A percentile compares a stretch with the other conserved stretches of the same genome.
These are phyloP conservation scores for Holtermannia corniformis DNA, from an alignment of 768 basidiomycete species.

Conservation along the genomic window DNA sequence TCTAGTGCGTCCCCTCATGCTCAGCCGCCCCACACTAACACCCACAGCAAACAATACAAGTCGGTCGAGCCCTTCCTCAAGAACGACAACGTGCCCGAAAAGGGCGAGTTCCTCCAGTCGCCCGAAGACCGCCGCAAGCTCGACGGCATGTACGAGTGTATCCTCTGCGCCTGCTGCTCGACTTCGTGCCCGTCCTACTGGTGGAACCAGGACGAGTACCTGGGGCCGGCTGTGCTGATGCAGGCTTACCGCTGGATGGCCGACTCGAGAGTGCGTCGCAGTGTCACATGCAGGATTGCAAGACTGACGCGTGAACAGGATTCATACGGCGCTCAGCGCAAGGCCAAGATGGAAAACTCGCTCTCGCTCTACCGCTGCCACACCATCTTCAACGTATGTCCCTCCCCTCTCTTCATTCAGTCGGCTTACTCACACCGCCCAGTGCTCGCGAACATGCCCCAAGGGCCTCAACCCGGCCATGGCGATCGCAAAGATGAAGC, in stretches of 20 bases:
- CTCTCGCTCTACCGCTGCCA: constrained; percentile 96
- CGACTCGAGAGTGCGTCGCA: constrained; percentile 69
- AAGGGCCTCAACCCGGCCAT: constrained; percentile 90
- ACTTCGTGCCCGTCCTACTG: constrained; percentile 96
- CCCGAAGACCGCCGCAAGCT: constrained; percentile 88
- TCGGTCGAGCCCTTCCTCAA: constrained; percentile 94
- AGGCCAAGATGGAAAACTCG: constrained; percentile 88
- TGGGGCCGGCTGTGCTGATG: constrained; percentile 94
- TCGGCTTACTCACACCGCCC: constrained; percentile 1
- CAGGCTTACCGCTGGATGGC: constrained; percentile 98
- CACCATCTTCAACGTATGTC: constrained; percentile 84
- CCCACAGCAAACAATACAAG: constrained; percentile 82
- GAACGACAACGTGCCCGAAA: constrained; percentile 78
- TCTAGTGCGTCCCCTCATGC: constrained; percentile 38
- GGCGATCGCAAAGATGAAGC: constrained; percentile 88
- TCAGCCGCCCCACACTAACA: constrained; percentile 55
- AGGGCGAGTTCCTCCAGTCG: constrained; percentile 76
- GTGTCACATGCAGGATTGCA: neutral
- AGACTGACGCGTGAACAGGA: constrained; percentile 49
- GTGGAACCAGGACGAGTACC: constrained; percentile 98
- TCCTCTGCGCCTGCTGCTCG: constrained; percentile 74
- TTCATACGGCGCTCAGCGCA: constrained; percentile 63
- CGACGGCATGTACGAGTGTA: constrained; percentile 95
- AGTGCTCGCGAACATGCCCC: constrained; percentile 88
- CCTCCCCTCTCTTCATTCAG: constrained; percentile 18